phyloP scores from a whole-genome alignment of 1,284 basidiomycete species.

The Cryptococcus sp. region DNA sequence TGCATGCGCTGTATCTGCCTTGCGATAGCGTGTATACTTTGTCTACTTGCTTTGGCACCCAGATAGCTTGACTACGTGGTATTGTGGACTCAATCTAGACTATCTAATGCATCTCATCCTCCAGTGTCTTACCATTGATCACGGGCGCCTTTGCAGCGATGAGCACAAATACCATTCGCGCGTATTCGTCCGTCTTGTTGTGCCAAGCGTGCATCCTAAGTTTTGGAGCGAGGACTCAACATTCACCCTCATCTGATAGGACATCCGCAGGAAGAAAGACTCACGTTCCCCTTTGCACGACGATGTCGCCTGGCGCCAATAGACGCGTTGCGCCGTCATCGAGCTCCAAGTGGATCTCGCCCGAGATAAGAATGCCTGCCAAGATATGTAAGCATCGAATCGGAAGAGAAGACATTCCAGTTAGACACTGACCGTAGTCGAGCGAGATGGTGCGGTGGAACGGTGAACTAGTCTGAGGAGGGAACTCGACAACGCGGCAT shows the following conservation, averaged over 20 bases:
- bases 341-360: background rate
- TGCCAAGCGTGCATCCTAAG: background rate
- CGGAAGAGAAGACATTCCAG: no score
- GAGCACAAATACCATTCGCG: background rate
- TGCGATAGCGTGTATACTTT: no score
- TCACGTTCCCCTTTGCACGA: slow-evolving; percentile 1
- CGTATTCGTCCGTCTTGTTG: background rate
- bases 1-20: no score
- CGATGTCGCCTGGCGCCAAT: background rate
- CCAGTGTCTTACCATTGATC: background rate
- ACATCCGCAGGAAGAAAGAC: background rate
- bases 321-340: background rate
- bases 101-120: background rate
- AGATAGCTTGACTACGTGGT: no score
- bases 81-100: no score
- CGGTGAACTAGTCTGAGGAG: background rate
- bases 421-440: background rate
- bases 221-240: no score
- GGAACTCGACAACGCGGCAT: background rate
- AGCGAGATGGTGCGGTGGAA: background rate
- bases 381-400: background rate
- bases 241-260: background rate
- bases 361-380: background rate
- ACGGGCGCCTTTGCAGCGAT: background rate
- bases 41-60: no score